phyloP scores from a whole-genome alignment of 768 basidiomycete species.

The Phaeotremella skinneri region DNA sequence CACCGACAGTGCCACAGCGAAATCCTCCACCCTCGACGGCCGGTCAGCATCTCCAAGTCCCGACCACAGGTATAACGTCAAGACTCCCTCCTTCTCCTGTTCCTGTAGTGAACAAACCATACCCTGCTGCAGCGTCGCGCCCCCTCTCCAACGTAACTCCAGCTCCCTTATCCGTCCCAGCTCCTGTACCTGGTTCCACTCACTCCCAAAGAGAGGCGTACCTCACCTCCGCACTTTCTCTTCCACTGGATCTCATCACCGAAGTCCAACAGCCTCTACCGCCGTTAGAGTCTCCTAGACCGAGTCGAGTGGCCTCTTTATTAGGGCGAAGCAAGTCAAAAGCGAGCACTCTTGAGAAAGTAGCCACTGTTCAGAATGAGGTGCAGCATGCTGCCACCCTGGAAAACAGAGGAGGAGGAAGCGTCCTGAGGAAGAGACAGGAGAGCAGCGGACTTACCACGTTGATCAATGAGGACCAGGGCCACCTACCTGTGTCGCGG shows the following conservation, averaged over 20 bases:
- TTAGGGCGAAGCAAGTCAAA: constrained; percentile 3
- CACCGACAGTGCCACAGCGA: background rate
- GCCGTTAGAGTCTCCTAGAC: background rate
- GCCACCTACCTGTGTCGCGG: too few relatives aligned
- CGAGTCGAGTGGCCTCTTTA: constrained; percentile 12
- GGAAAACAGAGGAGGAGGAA: constrained; percentile 1
- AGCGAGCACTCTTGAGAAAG: constrained; percentile 1
- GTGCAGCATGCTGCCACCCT: constrained; percentile 1
- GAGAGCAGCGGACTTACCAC: background rate
- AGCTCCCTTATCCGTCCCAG: constrained; percentile 6
- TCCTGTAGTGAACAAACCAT: background rate
- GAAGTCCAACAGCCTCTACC: background rate
- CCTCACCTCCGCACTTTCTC: constrained; percentile 26
- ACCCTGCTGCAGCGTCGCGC: constrained; percentile 1
- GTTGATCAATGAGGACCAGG: too few relatives aligned
- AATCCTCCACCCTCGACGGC: constrained; percentile 16
- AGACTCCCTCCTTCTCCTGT: background rate
- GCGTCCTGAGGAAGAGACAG: background rate
- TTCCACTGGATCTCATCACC: constrained; percentile 30
- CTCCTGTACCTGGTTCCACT: constrained; percentile 15
- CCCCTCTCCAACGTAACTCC: constrained; percentile 5
- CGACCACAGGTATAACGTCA: background rate
- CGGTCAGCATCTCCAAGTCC: constrained; percentile 1
- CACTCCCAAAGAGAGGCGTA: constrained; percentile 31
- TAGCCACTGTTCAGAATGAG: constrained; percentile 6